A percentile compares a stretch with the other conserved stretches of the same genome.
These are phyloP conservation scores for Flaveria bidentis DNA, from an alignment of 129 eudicot species.

Conservation along the genomic window DNA sequence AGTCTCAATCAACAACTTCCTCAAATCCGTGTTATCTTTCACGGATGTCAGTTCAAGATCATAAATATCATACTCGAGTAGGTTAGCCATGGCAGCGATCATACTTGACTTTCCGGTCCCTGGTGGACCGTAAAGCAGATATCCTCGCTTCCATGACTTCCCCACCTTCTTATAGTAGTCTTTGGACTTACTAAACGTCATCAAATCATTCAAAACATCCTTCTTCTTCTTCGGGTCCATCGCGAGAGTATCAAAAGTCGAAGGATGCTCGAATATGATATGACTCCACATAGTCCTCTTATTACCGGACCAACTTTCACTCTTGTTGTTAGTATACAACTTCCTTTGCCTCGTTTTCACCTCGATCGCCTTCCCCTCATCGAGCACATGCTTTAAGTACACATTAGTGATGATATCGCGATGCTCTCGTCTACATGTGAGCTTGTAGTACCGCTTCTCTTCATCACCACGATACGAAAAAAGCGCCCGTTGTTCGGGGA, in stretches of 20 bases:
- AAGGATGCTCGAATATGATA: constrained; percentile 55
- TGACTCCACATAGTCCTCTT: constrained; percentile 46
- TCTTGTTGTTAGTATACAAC: constrained; percentile 50
- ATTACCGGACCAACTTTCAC: constrained; percentile 23
- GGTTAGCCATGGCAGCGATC: constrained; percentile 71
- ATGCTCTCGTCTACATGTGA: constrained; percentile 42
- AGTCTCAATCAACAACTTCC: constrained; percentile 53
- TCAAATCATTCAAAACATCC: constrained; percentile 47
- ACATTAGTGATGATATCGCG: constrained; percentile 33
- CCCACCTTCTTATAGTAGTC: constrained; percentile 59
- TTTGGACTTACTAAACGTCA: constrained; percentile 41
- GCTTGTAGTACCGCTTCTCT: constrained; percentile 44
- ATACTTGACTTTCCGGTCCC: constrained; percentile 70
- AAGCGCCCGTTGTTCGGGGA: constrained; percentile 27
- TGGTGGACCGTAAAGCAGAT: constrained; percentile 64
- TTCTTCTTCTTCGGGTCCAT: constrained; percentile 54
- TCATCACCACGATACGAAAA: constrained; percentile 37
- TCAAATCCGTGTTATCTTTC: constrained; percentile 53
- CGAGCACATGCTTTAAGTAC: constrained; percentile 53
- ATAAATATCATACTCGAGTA: constrained; percentile 54
- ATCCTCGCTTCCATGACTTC: constrained; percentile 68
- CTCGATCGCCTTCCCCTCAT: constrained; percentile 51
- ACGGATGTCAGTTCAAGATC: constrained; percentile 59
- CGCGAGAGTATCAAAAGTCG: constrained; percentile 55
- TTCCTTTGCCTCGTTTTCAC: constrained; percentile 45